phyloP scores from a whole-genome alignment of 2,329 filamentous ascomycete genomes.

The Ceratocystis harringtonii region DNA sequence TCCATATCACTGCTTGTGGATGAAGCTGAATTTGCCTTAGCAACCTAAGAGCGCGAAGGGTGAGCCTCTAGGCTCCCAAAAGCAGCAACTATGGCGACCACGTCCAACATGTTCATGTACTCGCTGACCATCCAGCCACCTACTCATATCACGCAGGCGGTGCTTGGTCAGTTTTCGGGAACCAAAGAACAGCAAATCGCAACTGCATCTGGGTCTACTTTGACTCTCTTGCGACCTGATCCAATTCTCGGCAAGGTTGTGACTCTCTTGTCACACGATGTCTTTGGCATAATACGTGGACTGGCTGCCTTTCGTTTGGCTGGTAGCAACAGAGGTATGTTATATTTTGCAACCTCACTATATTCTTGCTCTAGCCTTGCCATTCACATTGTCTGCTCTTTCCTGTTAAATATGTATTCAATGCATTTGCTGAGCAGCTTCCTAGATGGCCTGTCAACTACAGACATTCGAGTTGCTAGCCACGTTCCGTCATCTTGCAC shows the following conservation, averaged over 20 bases:
- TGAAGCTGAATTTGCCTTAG: constrained; percentile 16
- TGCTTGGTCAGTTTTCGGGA: constrained; percentile 87
- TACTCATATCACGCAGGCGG: constrained; percentile 75
- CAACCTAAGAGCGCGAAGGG: constrained; percentile 15
- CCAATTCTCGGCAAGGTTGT: constrained; percentile 72
- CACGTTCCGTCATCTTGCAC: neutral
- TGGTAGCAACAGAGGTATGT: constrained; percentile 87
- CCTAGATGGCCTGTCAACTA: constrained; percentile 7
- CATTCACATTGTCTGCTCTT: neutral
- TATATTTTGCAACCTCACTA: constrained; percentile 20
- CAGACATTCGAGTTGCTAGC: constrained; percentile 8
- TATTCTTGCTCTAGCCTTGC: neutral
- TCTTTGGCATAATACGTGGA: constrained; percentile 87
- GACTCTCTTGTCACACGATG: constrained; percentile 76
- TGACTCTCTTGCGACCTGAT: constrained; percentile 77
- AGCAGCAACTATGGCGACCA: constrained; percentile 69
- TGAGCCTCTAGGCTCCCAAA: constrained; percentile 18
- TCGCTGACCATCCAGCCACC: constrained; percentile 90
- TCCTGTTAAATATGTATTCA: neutral
- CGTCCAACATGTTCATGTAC: constrained; percentile 97
- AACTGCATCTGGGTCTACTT: constrained; percentile 76
- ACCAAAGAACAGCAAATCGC: constrained; percentile 97
- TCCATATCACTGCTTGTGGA: constrained; percentile 15
- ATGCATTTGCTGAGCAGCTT: constrained; percentile 14
- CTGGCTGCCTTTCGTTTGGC: constrained; percentile 82